Conservation (phyloP, 2,329 filamentous ascomycete species). For the Verruconis gallopava region DNA sequence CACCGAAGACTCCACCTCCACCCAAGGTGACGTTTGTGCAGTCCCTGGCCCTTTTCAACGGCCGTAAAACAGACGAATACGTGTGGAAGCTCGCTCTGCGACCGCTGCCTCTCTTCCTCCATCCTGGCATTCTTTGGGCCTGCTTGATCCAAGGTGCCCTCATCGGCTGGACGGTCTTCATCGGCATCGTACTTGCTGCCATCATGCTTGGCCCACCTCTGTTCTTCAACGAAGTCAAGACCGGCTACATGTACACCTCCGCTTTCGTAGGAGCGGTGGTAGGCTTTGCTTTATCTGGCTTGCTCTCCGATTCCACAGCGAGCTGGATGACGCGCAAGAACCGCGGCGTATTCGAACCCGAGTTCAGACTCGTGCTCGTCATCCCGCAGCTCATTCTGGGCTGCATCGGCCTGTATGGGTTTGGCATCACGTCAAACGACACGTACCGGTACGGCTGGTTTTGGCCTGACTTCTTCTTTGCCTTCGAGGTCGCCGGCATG, state of each 20-base stretch:
- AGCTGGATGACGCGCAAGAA: constrained; percentile 60
- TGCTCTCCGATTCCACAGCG: constrained; percentile 61
- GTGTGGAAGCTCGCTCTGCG: constrained; percentile 55
- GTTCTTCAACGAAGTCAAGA: constrained; percentile 65
- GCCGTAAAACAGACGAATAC: constrained; percentile 64
- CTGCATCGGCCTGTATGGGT: constrained; percentile 69
- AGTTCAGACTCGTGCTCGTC: constrained; percentile 75
- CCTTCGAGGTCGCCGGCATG: constrained; percentile 75
- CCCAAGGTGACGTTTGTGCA: constrained; percentile 44
- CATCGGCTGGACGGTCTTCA: constrained; percentile 93
- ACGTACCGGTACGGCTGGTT: constrained; percentile 53
- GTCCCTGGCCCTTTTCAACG: constrained; percentile 60
- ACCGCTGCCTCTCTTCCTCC: constrained; percentile 69
- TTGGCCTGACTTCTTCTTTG: constrained; percentile 70
- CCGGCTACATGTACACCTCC: constrained; percentile 74
- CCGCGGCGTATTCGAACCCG: constrained; percentile 74
- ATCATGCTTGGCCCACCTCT: constrained; percentile 67
- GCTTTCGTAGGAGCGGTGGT: constrained; percentile 72
- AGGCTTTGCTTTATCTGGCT: constrained; percentile 64
- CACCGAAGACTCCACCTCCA: constrained; percentile 12
- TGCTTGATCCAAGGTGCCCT: constrained; percentile 74
- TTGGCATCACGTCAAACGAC: constrained; percentile 58
- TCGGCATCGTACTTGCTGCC: constrained; percentile 67
- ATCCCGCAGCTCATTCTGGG: constrained; percentile 70
- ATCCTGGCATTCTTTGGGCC: constrained; percentile 75